Evolutionary conservation across 2,329 filamentous ascomycete genomes (phyloP).

Genomic region (Fusarium veterinarium): DNA sequence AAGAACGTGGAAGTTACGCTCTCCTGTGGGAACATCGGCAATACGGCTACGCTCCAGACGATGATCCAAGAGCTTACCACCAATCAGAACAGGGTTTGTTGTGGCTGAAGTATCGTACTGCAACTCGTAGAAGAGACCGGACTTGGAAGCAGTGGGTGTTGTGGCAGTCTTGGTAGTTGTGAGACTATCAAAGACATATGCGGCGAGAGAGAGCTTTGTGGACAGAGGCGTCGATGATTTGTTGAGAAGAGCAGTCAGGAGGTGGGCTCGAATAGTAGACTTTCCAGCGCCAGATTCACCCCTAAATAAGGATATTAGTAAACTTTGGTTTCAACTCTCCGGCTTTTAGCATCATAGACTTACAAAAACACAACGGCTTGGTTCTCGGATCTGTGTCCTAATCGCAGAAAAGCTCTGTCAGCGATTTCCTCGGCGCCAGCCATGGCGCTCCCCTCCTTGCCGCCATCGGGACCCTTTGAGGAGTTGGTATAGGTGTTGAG

Average conservation of each 20-base stretch:
- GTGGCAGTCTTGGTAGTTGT: conserved; percentile 98
- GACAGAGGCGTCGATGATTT: conserved; percentile 94
- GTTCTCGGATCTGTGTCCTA: conserved; percentile 91
- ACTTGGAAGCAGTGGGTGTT: conserved; percentile 94
- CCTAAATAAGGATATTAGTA: conserved; percentile 59
- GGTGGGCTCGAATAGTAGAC: conserved; percentile 90
- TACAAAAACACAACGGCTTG: conserved; percentile 94
- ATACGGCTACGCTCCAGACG: conserved; percentile 92
- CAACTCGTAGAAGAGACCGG: conserved; percentile 93
- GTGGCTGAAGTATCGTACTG: conserved; percentile 94
- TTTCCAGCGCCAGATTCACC: conserved; percentile 97
- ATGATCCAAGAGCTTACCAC: conserved; percentile 94
- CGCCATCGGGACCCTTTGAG: conserved; percentile 87
- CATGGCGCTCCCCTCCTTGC: conserved; percentile 90
- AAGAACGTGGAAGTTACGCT: conserved; percentile 94
- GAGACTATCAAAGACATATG: conserved; percentile 94
- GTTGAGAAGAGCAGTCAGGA: conserved; percentile 85
- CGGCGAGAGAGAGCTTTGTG: conserved; percentile 90
- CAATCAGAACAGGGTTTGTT: conserved; percentile 87
- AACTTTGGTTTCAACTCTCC: not conserved
- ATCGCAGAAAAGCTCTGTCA: conserved; percentile 82
- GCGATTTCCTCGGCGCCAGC: conserved; percentile 94
- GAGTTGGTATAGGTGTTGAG: conserved; percentile 96
- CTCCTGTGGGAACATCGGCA: conserved; percentile 90
- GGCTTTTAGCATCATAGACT: conserved; percentile 41